A percentile compares a stretch with the other conserved stretches of the same genome.
Conservation (phyloP, 306 rosid species). For the Ammopiptanthus mongolicus region DNA sequence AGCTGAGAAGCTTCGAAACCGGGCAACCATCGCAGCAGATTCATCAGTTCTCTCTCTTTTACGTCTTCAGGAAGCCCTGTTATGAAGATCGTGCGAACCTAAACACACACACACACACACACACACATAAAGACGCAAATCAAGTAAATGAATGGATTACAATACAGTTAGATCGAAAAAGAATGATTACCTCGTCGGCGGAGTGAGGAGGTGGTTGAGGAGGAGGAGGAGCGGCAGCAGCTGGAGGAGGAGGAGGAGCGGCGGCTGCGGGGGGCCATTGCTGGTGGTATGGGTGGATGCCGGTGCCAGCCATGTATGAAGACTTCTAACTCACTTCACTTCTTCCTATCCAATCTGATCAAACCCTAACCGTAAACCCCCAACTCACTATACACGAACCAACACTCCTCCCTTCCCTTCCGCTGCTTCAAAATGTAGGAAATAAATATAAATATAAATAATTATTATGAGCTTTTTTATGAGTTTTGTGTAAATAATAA, state of each 20-base stretch:
- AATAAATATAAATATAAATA: too few relatives aligned
- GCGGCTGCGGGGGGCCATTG: slow-evolving; percentile 77
- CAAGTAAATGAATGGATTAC: too few relatives aligned
- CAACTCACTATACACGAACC: too few relatives aligned
- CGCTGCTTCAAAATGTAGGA: too few relatives aligned
- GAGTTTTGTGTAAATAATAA: too few relatives aligned
- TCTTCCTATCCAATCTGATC: not conserved
- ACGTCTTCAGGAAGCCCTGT: slow-evolving; percentile 97
- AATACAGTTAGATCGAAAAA: too few relatives aligned
- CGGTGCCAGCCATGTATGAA: slow-evolving; percentile 97
- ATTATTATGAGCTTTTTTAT: too few relatives aligned
- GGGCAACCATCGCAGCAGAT: slow-evolving; percentile 84
- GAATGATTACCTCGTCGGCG: slow-evolving; percentile 54
- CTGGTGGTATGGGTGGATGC: slow-evolving; percentile 93
- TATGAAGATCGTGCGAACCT: slow-evolving; percentile 88
- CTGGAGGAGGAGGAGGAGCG: slow-evolving; percentile 57
- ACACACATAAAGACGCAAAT: too few relatives aligned
- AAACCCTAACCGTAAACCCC: slow-evolving; percentile 10
- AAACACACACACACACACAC: too few relatives aligned
- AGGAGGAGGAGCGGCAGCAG: slow-evolving; percentile 38
- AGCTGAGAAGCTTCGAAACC: slow-evolving; percentile 97
- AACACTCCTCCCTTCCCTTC: too few relatives aligned
- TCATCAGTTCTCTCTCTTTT: slow-evolving; percentile 84
- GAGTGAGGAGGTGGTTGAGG: slow-evolving; percentile 34
- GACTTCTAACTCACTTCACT: too few relatives aligned